Base-by-base conservation (phyloP, 2,329 filamentous ascomycete genomes). In the Huntiella savannae region DNA sequence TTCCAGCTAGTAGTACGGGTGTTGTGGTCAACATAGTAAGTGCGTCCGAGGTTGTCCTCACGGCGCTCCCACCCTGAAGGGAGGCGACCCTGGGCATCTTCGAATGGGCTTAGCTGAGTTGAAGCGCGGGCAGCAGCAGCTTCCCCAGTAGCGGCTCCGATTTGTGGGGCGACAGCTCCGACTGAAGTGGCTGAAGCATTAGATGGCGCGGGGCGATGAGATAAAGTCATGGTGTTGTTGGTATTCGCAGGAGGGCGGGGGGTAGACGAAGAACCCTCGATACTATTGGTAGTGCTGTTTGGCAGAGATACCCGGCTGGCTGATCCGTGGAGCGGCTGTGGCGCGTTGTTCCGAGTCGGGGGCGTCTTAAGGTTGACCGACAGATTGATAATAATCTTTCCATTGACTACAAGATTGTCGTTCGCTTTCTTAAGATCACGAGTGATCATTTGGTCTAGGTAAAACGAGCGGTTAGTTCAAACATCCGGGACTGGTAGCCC, bases 11-110 rank as follows among this genome's bases (percentile, higher is more conserved):
- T 98, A 47, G 91, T 88, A 55, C 91, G 73, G 5, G 87, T 94
- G 61, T 96, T 96, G 61, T 96, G 91, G 58, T 98, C 91, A 45
- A 98, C 91, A 59, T 96, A 98, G 60, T 98, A 98, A 16, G 88
- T 96, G 56, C 91, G 75, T 45, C 91, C 88, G 38, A 96, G 63
- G 55, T 95, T 91, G 60, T 98, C 91, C 61, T 96, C 88, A 48
- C 91, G 77, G 47, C 91, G 78, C 64, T 98, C 91, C 88, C 91
- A 98, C 33, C 91, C 91, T 43, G 82, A 78, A 33, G 91, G 91
- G 46, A 98, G 64, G 54, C 88, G 79, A 48, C 91, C 91, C 58
- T 95, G 87, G n/a, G 79, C 77, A 63, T 98, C 91, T 63, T 96
- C 88, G 54, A 98, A 98, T 0, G 88, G 87, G 56, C 86, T 95